A percentile compares a stretch with the other conserved stretches of the same genome.
phyloP scores from a whole-genome alignment of 106 monocot species.

The Dendrobium chrysotoxum region DNA sequence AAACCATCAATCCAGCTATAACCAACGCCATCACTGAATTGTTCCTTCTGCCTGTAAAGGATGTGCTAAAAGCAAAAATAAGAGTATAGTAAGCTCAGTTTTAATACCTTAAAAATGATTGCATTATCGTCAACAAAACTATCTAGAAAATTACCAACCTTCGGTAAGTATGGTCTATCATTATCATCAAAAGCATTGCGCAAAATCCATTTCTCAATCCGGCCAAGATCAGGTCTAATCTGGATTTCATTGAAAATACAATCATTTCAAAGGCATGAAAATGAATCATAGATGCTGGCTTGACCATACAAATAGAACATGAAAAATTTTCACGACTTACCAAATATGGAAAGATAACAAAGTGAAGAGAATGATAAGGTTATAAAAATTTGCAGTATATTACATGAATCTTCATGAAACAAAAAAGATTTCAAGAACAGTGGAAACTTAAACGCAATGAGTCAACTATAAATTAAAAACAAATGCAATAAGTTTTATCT shows the following conservation, averaged over 20 bases:
- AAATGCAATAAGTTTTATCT: no score
- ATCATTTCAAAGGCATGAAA: background rate
- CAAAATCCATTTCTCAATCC: slow-evolving; percentile 95
- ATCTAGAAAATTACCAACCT: slow-evolving; percentile 32
- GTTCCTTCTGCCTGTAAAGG: slow-evolving; percentile 98
- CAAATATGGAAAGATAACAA: no score
- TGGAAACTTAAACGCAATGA: no score
- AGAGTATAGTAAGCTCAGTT: slow-evolving; percentile 8
- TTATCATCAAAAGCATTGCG: slow-evolving; percentile 99
- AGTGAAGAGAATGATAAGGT: no score
- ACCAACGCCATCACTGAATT: slow-evolving; percentile 97
- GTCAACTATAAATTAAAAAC: no score
- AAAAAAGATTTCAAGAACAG: no score
- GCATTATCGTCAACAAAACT: background rate
- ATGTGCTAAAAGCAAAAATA: slow-evolving; percentile 59
- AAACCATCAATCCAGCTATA: slow-evolving; percentile 99
- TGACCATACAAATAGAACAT: background rate
- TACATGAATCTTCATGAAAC: no score
- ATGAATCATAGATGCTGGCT: background rate
- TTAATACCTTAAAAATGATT: background rate
- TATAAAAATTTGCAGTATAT: no score
- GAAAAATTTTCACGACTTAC: no score
- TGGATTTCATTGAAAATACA: slow-evolving; percentile 20
- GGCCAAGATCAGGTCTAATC: slow-evolving; percentile 69
- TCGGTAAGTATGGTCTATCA: slow-evolving; percentile 77